phyloP scores from a whole-genome alignment of 169 alveolate genomes.

The Eimeria brunetti region DNA sequence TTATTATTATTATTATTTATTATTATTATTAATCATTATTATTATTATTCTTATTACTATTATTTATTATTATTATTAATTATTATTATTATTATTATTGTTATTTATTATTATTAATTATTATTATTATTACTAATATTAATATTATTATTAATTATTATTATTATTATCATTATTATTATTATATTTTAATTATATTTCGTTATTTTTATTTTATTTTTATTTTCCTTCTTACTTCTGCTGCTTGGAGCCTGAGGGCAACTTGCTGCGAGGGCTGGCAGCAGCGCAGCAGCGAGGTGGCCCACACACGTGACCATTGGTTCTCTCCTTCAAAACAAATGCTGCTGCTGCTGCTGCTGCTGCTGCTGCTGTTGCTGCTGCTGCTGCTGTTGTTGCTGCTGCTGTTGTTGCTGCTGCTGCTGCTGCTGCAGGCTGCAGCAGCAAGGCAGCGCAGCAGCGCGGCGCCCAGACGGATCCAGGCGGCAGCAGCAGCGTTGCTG shows the following conservation, averaged over 20 bases:
- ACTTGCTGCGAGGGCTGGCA: slow-evolving; percentile 43
- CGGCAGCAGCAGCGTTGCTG: slow-evolving; percentile 14
- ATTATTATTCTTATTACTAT: too few relatives aligned
- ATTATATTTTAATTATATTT: too few relatives aligned
- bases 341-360: neutral
- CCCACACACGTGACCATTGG: slow-evolving; percentile 7
- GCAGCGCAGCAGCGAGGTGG: slow-evolving; percentile 54
- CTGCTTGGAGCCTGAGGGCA: neutral
- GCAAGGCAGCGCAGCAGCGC: slow-evolving; percentile 38
- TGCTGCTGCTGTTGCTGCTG: slow-evolving; percentile 6
- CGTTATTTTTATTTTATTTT: neutral
- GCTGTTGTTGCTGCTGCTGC: neutral
- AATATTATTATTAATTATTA: too few relatives aligned
- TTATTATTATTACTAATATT: too few relatives aligned
- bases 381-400: slow-evolving; percentile 4
- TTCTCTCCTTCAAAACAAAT: neutral
- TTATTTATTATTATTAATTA: too few relatives aligned
- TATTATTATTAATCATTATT: too few relatives aligned
- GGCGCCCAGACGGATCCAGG: slow-evolving; percentile 55
- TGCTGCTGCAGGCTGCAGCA: slow-evolving; percentile 2
- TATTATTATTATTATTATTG: too few relatives aligned
- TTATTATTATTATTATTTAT: too few relatives aligned
- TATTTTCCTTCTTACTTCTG: slow-evolving; percentile 19
- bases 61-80: too few relatives aligned
- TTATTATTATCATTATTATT: too few relatives aligned